Evolutionary conservation across 1,284 basidiomycete species (phyloP), one percentile per base, ranked within the genome.

Genomic region (Vanrija humicola): DNA sequence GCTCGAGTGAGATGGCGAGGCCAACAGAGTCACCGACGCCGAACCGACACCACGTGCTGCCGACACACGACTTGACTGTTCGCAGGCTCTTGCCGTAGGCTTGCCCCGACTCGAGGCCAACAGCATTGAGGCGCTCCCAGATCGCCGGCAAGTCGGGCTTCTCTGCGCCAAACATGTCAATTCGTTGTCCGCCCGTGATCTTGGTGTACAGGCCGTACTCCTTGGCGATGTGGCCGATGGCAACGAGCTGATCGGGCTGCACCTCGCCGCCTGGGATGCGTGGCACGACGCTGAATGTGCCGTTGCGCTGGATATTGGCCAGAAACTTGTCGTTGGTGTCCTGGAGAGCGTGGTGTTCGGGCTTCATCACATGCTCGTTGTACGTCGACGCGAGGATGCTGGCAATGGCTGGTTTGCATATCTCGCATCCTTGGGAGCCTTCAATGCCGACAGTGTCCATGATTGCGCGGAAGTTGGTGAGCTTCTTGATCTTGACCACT

Each of bases 11-110:
- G 42, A 89, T 81, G 0, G 87, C 87, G 57, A 89, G 73, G 26
- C 85, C 85, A 34, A 90, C 87, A 6, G 85, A 85, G 68, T 89
- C 87, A 15, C 86, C 86, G 14, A 88, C 79, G 9, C 87, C 87
- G 64, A 83, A 89, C 12, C 87, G 82, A 67, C 88, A 89, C 86
- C 87, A 86, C 16, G 78, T 80, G 8, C 78, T 80, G 14, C 83
- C 82, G 44, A 83, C 77, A 58, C 84, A 85, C 0, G 80, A 81
- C 73, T 85, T 85, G 60, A 85, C 82, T 0, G 83, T 83, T 26
- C 83, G 81, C 65, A 75, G 77, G 29, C 67, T 74, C 66, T 83
- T 83, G 58, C 86, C 87, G 70, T 89, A 89, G 1, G 84, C 87
- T 64, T 88, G 86, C 3, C 87, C 87, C 34, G 84, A 85, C 72